phyloP scores from a whole-genome alignment of 352 stramenopile genomes.

The Phytophthora crassamura region DNA sequence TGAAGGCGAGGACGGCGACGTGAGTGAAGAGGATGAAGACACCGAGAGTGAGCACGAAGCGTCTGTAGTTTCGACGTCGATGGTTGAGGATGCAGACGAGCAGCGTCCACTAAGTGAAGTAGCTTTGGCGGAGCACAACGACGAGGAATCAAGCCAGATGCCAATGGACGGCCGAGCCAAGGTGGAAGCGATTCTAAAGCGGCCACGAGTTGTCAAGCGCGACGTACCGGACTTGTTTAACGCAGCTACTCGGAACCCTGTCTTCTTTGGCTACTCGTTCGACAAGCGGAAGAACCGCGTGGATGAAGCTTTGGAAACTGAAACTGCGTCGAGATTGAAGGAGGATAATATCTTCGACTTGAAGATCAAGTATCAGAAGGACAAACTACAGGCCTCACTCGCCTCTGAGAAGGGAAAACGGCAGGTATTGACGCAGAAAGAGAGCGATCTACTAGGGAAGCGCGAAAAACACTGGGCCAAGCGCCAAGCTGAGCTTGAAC shows the following conservation, averaged over 20 bases:
- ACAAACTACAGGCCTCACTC: conserved; percentile 42
- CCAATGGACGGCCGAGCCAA: conserved; percentile 17
- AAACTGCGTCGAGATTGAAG: conserved; percentile 34
- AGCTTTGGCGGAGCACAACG: conserved; percentile 38
- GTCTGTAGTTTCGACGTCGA: conserved; percentile 3
- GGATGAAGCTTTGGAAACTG: conserved; percentile 39
- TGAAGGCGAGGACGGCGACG: conserved; percentile 25
- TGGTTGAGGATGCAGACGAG: conserved; percentile 13
- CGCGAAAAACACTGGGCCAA: conserved; percentile 71
- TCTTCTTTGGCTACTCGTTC: conserved; percentile 79
- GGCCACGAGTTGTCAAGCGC: conserved; percentile 59
- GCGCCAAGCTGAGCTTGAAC: conserved; percentile 64
- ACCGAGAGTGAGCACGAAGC: conserved; percentile 24
- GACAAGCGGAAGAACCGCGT: conserved; percentile 53
- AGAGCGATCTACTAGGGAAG: conserved; percentile 54
- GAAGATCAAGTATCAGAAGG: conserved; percentile 53
- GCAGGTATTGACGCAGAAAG: conserved; percentile 53
- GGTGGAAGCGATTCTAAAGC: conserved; percentile 49
- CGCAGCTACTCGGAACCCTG: conserved; percentile 47
- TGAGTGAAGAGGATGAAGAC: conserved; percentile 35
- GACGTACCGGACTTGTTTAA: conserved; percentile 54
- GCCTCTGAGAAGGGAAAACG: conserved; percentile 65
- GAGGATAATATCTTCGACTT: conserved; percentile 61
- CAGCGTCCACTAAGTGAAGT: conserved; percentile 30
- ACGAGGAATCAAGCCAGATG: conserved; percentile 15